Evolutionary conservation across 2,329 filamentous ascomycete species (phyloP), one percentile per base, ranked within the genome.

Genomic region (Neurospora crassa): DNA sequence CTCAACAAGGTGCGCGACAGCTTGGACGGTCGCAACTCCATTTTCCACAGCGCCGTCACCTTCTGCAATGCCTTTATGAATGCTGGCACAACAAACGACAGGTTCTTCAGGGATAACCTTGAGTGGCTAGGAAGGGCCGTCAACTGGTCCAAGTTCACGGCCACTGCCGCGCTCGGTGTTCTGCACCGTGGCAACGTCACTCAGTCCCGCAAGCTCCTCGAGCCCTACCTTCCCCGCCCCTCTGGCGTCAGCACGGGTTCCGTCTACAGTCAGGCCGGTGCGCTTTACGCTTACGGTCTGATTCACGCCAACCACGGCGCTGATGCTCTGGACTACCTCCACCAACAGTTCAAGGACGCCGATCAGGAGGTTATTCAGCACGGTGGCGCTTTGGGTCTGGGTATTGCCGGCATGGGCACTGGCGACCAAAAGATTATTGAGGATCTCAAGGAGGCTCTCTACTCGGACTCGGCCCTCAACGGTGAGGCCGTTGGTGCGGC

Each of bases 1-100:
- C 85, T 99, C 71, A 97, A 97, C 86, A 97, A 97, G 83, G 91
- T 99, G 67, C 92, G 95, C 69, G 96, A 99, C 80, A 97, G 94
- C 76, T 84, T 99, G 18, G 96, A 99, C 79, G 94, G 94, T 43
- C 89, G 96, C 70, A 98, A 97, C 83, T 98, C 95, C 41, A 99
- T 99, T 76, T 98, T 98, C 87, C 96, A 99, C 81, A 97, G 94
- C 1, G 94, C 94, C 4, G 93, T 99, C 71, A 98, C 96, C 0
- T 96, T 99, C 78, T 96, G 95, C 78, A 98, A 98, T 78, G 96
- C 94, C 12, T 98, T 99, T 80, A 99, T 99, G 96, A 97, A 99
- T 80, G 94, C 97, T 70, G 96, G 96, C 72, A 99, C 96, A 0
- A 97, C 95, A 0, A 96, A 97, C 77, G 96, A 99, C 83, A 96